Evolutionary conservation across 805 yeast genomes (phyloP), one percentile per base, ranked within the genome.

Genomic region (Blastobotrys americana): DNA sequence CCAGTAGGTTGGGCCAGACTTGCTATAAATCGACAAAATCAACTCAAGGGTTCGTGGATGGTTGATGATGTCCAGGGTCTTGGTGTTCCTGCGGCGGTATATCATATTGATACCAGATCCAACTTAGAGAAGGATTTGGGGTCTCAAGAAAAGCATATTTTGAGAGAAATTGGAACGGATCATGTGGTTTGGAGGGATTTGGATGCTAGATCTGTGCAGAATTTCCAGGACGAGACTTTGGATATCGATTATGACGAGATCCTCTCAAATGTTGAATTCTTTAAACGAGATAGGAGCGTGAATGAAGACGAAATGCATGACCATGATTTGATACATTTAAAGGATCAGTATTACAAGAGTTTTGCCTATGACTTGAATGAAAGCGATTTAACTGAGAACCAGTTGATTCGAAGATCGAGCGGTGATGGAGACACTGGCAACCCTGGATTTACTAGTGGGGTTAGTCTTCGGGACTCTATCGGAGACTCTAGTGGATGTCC

Each of bases 401-500:
- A 37, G 33, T 39, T 22, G 21, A 10, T 4, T 41, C 46, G 37
- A 19, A 49, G 54, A 18, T 43, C 54, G 22, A 49, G 46, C 34
- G 23, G 25, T 17, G 47, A 47, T 33, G 53, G 50, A 36, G 60
- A 55, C 37, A 55, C 57, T 3, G 55, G 56, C 8, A 40, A 47
- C 38, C 39, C 53, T 3, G 63, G 61, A 3, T 50, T 54, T 34
- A 54, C 61, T 6, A 37, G 54, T 8, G 60, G 59, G 4, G 38
- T 45, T 6, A 52, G 54, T 38, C 51, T 61, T 17, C 40, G 42
- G 20, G 31, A 44, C 19, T 44, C 56, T 3, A 48, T 63, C 39
- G 67, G 67, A 19, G 49, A 57, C 48, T 53, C 58, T 10, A 23
- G 47, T 5, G 68, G 68, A 5, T 64, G 68, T 39, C 64, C 67